Evolutionary conservation across 2,329 filamentous ascomycete species (phyloP).

Genomic region (Epichloe hybrida): DNA sequence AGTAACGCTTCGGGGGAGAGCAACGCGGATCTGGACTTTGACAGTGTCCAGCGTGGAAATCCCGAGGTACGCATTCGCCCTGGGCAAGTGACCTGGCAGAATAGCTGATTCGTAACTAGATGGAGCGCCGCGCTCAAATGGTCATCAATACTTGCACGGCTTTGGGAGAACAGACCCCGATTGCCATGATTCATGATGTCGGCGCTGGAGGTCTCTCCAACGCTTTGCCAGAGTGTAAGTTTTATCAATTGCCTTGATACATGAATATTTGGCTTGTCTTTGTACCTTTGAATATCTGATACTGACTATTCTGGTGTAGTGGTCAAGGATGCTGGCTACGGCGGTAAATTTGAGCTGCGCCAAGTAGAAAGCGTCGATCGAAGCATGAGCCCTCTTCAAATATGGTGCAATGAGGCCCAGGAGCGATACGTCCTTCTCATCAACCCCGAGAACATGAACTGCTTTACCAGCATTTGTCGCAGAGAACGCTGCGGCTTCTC

Average conservation of each 20-base stretch:
- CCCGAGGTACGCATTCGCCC: slow-evolving; percentile 42
- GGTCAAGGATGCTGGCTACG: slow-evolving; percentile 81
- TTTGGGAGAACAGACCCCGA: slow-evolving; percentile 73
- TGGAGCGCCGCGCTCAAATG: slow-evolving; percentile 90
- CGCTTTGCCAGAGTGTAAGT: slow-evolving; percentile 60
- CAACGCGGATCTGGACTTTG: slow-evolving; percentile 87
- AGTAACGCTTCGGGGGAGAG: slow-evolving; percentile 79
- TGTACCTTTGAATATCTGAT: neutral
- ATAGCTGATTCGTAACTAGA: slow-evolving; percentile 22
- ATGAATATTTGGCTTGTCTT: neutral
- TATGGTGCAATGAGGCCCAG: slow-evolving; percentile 96
- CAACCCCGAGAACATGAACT: slow-evolving; percentile 66
- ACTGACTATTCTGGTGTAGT: slow-evolving; percentile 22
- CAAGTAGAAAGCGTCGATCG: slow-evolving; percentile 83
- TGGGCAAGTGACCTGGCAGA: neutral
- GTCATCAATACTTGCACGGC: slow-evolving; percentile 91
- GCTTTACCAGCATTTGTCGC: slow-evolving; percentile 54
- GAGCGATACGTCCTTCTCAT: slow-evolving; percentile 91
- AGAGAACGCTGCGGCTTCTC: slow-evolving; percentile 89
- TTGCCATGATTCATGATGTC: slow-evolving; percentile 95
- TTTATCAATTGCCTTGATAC: neutral
- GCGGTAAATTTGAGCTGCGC: slow-evolving; percentile 85
- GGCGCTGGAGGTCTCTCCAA: slow-evolving; percentile 70
- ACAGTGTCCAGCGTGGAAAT: slow-evolving; percentile 92
- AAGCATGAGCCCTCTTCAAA: slow-evolving; percentile 89